Conservation (phyloP, 2,329 filamentous ascomycete genomes). For the Pyrenophora seminiperda region DNA sequence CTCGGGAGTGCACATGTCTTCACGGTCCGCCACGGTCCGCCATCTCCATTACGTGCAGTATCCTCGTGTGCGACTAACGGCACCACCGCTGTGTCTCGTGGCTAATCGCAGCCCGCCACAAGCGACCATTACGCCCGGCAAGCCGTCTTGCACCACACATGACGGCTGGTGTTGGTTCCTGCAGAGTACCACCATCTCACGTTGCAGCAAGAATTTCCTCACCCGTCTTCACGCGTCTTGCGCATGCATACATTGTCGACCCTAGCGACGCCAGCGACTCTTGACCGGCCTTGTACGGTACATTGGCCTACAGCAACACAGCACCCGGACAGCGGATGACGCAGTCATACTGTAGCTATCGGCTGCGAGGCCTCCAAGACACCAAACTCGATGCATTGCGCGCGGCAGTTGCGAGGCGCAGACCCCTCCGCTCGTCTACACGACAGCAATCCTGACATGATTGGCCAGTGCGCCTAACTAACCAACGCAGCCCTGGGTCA, state of each 20-base stretch:
- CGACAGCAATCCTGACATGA: neutral
- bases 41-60: neutral
- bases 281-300: neutral
- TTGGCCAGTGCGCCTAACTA: constrained; percentile 15
- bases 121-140: constrained; percentile 7
- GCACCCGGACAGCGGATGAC: neutral
- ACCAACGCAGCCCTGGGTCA: constrained; percentile 14
- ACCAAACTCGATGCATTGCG: constrained; percentile 8
- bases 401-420: constrained; percentile 9
- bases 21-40: neutral
- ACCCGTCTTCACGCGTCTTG: neutral
- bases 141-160: constrained; percentile 2
- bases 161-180: neutral
- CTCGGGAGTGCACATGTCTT: neutral
- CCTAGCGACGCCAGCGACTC: neutral
- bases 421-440: constrained; percentile 4
- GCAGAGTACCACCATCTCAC: neutral
- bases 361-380: constrained; percentile 12
- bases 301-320: neutral
- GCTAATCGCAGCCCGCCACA: constrained; percentile 9
- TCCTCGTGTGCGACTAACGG: neutral
- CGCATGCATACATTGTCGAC: neutral
- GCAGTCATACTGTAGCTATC: too few relatives aligned
- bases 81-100: constrained; percentile 1
- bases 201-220: neutral